phyloP scores from a whole-genome alignment of 805 yeast species.

The Dipodascus albidus region DNA sequence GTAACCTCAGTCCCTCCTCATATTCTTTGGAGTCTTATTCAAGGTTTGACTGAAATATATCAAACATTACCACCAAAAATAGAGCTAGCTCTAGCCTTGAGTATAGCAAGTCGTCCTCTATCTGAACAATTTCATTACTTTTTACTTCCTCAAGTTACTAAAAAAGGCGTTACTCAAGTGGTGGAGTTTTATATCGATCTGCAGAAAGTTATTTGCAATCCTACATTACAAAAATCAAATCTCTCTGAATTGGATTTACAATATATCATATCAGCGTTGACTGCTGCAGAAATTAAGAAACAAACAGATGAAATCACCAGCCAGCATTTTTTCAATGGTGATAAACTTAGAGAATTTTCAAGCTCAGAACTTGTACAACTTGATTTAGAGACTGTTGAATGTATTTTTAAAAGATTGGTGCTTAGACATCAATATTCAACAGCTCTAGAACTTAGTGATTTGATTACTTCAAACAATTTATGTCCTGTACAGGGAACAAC shows the following conservation, averaged over 20 bases:
- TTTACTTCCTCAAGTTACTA: slow-evolving; percentile 16
- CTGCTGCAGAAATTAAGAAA: not conserved
- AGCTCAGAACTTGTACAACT: not conserved
- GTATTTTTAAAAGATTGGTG: not conserved
- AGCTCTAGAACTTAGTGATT: slow-evolving; percentile 6
- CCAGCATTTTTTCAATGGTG: not conserved
- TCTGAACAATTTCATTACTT: slow-evolving; percentile 23
- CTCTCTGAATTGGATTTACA: not conserved
- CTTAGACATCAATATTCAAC: not conserved
- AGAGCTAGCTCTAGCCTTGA: not conserved
- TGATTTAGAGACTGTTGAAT: not conserved
- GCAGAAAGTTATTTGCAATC: not conserved
- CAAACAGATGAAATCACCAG: not conserved
- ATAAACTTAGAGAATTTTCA: not conserved
- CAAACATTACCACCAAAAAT: not conserved
- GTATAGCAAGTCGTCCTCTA: slow-evolving; percentile 18
- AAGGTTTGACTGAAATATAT: not conserved
- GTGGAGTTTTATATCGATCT: slow-evolving; percentile 5
- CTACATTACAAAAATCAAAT: not conserved
- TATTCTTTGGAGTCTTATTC: not conserved
- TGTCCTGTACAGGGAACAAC: slow-evolving; percentile 10
- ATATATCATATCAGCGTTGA: not conserved
- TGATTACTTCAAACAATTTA: slow-evolving; percentile 13
- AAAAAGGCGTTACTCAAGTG: slow-evolving; percentile 12
- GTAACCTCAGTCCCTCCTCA: not conserved